Percentiles rank a stretch among this genome's conserved stretches.
Conservation (phyloP, 225 moss, liverwort and hornwort species). For the Ulota crispa region DNA sequence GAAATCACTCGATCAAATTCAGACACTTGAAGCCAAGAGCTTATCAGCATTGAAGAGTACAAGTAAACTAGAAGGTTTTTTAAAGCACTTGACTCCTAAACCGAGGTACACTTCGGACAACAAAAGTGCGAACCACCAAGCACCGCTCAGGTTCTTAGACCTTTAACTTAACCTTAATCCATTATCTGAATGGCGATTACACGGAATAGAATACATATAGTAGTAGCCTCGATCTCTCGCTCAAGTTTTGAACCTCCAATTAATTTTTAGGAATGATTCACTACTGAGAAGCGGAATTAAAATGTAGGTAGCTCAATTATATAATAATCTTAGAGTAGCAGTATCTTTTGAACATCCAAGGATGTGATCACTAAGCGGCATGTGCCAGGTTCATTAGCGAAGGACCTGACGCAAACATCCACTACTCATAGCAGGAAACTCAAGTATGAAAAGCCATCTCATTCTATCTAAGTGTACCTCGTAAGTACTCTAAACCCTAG, state of each 20-base stretch:
- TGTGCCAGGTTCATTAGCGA: conserved; percentile 2
- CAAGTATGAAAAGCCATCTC: no score
- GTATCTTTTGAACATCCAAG: background rate
- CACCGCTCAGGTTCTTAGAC: conserved; percentile 13
- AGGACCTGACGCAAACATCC: conserved; percentile 1
- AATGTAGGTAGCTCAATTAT: conserved; percentile 9
- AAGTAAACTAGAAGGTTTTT: background rate
- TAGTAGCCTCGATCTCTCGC: conserved; percentile 1
- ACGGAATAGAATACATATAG: background rate
- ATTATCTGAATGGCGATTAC: background rate
- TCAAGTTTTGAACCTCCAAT: conserved; percentile 1
- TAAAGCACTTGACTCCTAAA: background rate
- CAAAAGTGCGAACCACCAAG: conserved; percentile 1
- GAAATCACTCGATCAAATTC: background rate
- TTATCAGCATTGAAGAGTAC: background rate
- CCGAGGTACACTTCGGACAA: background rate
- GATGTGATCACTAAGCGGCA: background rate
- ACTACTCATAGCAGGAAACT: conserved; percentile 11
- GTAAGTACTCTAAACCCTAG: conserved; percentile 18
- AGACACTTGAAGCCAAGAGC: conserved; percentile 13
- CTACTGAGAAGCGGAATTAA: conserved; percentile 14
- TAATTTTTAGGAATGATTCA: conserved; percentile 4
- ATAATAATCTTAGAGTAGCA: conserved; percentile 7
- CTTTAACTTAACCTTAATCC: background rate
- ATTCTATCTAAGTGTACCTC: no score